phyloP scores from a whole-genome alignment of 768 basidiomycete genomes.

The Auriscalpium microsporum region DNA sequence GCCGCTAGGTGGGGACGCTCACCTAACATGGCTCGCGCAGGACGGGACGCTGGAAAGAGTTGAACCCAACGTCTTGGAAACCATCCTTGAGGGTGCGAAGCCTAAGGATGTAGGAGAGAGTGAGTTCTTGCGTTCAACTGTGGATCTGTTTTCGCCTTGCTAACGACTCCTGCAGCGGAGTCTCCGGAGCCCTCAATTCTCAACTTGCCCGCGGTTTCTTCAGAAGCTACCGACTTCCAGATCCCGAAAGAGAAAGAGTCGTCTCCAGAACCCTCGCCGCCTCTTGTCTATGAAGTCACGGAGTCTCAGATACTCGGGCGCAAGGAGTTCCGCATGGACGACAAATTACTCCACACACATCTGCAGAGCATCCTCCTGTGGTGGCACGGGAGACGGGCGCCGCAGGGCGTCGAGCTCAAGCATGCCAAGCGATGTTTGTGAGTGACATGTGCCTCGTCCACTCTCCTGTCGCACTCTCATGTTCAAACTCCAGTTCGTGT shows the following conservation, averaged over 20 bases:
- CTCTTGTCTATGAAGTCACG: background rate
- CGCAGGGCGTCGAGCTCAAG: constrained; percentile 59
- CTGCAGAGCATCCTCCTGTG: constrained; percentile 51
- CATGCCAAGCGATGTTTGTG: constrained; percentile 61
- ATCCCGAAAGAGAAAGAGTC: background rate
- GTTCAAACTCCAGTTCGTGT: constrained; percentile 21
- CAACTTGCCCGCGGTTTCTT: too few relatives aligned
- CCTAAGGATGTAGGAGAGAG: background rate
- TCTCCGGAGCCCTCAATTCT: too few relatives aligned
- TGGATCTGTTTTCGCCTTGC: background rate
- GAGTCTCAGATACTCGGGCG: constrained; percentile 51
- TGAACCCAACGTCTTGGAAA: constrained; percentile 1
- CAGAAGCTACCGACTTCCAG: background rate
- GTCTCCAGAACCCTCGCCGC: background rate
- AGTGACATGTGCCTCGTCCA: constrained; percentile 23
- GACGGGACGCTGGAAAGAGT: constrained; percentile 17
- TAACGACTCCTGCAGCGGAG: background rate
- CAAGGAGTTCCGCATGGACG: constrained; percentile 49
- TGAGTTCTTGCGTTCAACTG: background rate
- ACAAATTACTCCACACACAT: constrained; percentile 41
- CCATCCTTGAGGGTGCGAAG: background rate
- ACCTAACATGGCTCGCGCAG: constrained; percentile 25
- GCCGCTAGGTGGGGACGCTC: constrained; percentile 10
- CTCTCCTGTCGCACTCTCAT: background rate
- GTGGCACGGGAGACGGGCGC: constrained; percentile 66